These are phyloP conservation scores for Hanseniaspora opuntiae DNA, from an alignment of 805 yeast genomes.

Conservation along the genomic window DNA sequence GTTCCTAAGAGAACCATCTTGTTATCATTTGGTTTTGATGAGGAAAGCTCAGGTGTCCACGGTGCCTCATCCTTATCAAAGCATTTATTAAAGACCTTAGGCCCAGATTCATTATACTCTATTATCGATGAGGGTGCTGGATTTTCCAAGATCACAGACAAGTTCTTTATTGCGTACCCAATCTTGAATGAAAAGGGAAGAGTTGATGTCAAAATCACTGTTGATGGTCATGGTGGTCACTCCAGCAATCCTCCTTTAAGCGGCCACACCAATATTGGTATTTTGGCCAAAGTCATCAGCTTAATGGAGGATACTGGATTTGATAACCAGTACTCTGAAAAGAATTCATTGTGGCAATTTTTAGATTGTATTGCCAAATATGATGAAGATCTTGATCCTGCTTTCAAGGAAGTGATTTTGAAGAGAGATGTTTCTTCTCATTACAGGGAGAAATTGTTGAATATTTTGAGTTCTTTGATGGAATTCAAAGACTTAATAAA, in stretches of 20 bases:
- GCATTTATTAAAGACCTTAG: constrained; percentile 40
- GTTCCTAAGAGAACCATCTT: constrained; percentile 50
- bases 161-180: constrained; percentile 37
- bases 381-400: constrained; percentile 18
- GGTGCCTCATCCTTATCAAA: constrained; percentile 45
- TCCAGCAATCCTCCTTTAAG: constrained; percentile 55
- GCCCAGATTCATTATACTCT: constrained; percentile 44
- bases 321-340: constrained; percentile 30
- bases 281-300: constrained; percentile 45
- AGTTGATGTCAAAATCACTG: constrained; percentile 36
- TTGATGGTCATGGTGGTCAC: constrained; percentile 64
- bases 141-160: constrained; percentile 28
- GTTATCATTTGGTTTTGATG: constrained; percentile 65
- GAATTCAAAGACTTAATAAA: constrained; percentile 31
- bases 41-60: constrained; percentile 50
- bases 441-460: constrained; percentile 27
- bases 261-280: constrained; percentile 67
- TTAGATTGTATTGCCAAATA: constrained; percentile 54
- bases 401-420: constrained; percentile 20
- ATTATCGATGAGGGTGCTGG: constrained; percentile 59
- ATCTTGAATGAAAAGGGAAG: constrained; percentile 53
- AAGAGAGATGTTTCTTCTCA: constrained; percentile 26
- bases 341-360: constrained; percentile 47
- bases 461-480: constrained; percentile 15
- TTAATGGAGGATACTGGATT: constrained; percentile 44